Conservation (phyloP, 108 stramenopile species). For the Heterococcus sp. region DNA sequence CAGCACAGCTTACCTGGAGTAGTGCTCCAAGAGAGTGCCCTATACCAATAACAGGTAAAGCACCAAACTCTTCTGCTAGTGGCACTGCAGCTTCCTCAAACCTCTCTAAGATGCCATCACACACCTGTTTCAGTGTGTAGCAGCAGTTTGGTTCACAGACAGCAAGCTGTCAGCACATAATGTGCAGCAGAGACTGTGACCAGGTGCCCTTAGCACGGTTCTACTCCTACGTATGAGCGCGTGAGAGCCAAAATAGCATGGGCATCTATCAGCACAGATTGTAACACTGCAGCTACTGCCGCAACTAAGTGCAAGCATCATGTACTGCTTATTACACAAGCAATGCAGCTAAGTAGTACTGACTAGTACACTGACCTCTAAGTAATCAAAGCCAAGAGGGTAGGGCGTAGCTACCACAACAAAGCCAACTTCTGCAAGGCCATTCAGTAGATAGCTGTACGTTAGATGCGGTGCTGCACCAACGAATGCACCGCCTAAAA, state of each 20-base stretch:
- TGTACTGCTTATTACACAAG: too few relatives aligned
- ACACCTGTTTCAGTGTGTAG: constrained; percentile 40
- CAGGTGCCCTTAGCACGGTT: too few relatives aligned
- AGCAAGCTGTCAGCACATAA: too few relatives aligned
- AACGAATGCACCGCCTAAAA: constrained; percentile 82
- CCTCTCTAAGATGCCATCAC: constrained; percentile 72
- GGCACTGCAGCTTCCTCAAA: constrained; percentile 75
- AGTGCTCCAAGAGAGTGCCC: constrained; percentile 84
- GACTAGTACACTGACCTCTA: constrained; percentile 72
- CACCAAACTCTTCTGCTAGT: constrained; percentile 69
- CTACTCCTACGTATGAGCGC: background rate
- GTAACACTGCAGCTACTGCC: too few relatives aligned
- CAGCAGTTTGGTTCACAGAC: background rate
- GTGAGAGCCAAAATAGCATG: too few relatives aligned
- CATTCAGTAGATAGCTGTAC: constrained; percentile 45
- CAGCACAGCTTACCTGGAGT: constrained; percentile 40
- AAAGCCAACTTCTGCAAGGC: constrained; percentile 72
- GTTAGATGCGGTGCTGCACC: constrained; percentile 82
- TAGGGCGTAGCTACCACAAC: constrained; percentile 88
- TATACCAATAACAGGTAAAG: constrained; percentile 82
- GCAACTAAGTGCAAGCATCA: too few relatives aligned
- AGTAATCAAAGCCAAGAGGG: constrained; percentile 82
- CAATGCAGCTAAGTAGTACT: too few relatives aligned
- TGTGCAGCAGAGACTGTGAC: too few relatives aligned
- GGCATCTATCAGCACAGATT: too few relatives aligned